Conservation (phyloP, 768 basidiomycete genomes). For the Suillus subaureus region DNA sequence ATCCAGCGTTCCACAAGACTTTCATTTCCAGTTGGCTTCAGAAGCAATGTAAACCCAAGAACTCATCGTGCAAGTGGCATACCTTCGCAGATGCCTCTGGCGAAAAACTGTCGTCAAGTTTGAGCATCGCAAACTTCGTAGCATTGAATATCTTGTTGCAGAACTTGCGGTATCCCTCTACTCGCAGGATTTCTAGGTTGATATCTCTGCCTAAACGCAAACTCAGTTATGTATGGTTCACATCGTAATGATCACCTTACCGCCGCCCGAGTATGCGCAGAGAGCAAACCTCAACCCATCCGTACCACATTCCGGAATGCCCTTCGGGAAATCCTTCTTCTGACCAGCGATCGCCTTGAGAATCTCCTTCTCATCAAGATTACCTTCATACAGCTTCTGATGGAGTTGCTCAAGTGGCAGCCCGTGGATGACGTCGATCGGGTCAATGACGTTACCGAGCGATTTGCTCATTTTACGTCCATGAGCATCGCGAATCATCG, state of each 20-base stretch:
- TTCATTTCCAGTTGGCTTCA: conserved; percentile 85
- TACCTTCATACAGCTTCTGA: conserved; percentile 85
- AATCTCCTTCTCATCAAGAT: conserved; percentile 92
- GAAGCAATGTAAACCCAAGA: conserved; percentile 6
- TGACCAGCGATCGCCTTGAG: conserved; percentile 89
- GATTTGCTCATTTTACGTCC: conserved; percentile 99
- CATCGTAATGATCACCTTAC: conserved; percentile 38
- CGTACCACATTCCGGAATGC: conserved; percentile 98
- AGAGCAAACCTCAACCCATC: conserved; percentile 95
- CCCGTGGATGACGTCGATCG: conserved; percentile 92
- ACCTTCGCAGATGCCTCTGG: conserved; percentile 75
- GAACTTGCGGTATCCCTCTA: conserved; percentile 99
- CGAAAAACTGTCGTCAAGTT: conserved; percentile 82
- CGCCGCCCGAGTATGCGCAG: conserved; percentile 91
- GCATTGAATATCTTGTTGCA: conserved; percentile 99
- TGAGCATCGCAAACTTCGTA: conserved; percentile 99
- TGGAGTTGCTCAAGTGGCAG: conserved; percentile 78
- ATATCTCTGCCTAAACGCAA: conserved; percentile 80
- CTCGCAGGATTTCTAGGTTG: conserved; percentile 92
- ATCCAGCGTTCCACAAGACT: conserved; percentile 95
- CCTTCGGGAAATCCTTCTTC: conserved; percentile 99
- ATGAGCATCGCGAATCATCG: conserved; percentile 98
- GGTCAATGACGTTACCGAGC: conserved; percentile 97
- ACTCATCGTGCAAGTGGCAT: conserved; percentile 15
- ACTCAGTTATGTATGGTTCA: background rate